These are phyloP conservation scores for Boletus vinaceobasis DNA, from an alignment of 768 basidiomycete species.

Conservation along the genomic window DNA sequence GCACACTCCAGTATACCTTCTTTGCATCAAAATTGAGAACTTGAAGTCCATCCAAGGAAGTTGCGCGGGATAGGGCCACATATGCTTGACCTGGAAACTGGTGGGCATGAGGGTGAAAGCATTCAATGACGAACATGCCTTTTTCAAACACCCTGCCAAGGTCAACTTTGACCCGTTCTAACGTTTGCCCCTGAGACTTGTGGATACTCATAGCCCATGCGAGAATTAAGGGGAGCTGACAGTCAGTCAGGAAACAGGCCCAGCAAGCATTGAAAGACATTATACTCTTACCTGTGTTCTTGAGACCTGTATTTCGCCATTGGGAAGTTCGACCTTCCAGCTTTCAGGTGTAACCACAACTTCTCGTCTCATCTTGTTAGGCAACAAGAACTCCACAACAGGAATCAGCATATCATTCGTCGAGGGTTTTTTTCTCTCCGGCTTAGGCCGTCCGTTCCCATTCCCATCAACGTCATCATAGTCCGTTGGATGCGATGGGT, in stretches of 20 bases:
- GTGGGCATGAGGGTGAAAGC: constrained; percentile 1
- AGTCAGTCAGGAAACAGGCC: background rate
- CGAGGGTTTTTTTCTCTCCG: constrained; percentile 26
- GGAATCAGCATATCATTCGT: constrained; percentile 49
- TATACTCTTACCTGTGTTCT: constrained; percentile 64
- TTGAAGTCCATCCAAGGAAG: constrained; percentile 79
- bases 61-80: constrained; percentile 87
- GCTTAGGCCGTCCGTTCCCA: constrained; percentile 36
- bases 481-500: constrained; percentile 48
- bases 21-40: constrained; percentile 72
- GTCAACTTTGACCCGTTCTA: constrained; percentile 93
- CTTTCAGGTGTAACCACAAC: constrained; percentile 63
- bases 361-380: constrained; percentile 51
- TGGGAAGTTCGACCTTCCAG: constrained; percentile 89
- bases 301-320: constrained; percentile 76
- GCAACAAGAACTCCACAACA: constrained; percentile 72
- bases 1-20: constrained; percentile 48
- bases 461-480: constrained; percentile 34
- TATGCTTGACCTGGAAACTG: constrained; percentile 73
- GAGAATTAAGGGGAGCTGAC: constrained; percentile 79
- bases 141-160: constrained; percentile 91
- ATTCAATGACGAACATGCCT: constrained; percentile 41
- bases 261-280: background rate
- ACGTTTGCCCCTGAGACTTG: constrained; percentile 96
- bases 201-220: constrained; percentile 99